Evolutionary conservation across 352 stramenopile genomes (phyloP), one percentile per base, ranked within the genome.

Genomic region (Phytophthora ramorum): DNA sequence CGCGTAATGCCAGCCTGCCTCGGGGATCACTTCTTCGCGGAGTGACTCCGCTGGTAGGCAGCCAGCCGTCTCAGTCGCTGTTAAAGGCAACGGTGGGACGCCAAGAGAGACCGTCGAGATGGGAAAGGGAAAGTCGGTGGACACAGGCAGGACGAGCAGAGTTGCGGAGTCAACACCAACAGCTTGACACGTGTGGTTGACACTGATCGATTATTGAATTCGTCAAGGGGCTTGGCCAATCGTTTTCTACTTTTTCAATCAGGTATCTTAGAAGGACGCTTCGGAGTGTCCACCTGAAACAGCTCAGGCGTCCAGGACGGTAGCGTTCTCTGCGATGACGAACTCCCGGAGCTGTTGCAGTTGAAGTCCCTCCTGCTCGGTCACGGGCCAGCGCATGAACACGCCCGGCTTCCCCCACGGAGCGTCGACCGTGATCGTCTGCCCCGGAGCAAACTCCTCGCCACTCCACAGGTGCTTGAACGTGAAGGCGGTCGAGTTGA

Each of bases 361-460:
- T 12, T 73, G 51, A 35, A 73, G 43, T 41, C 65, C 59, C 37
- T 73, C 59, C 14, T 66, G 37, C 24, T 73, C 66, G 13, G 52
- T 73, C 53, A 73, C 52, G 14, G 59, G 66, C 59, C 59, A 73
- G 34, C 66, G 59, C 59, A 73, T 54, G 47, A 73, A 73, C 43
- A 69, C 66, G 2, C 40, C 66, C 1, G 59, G 59, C n/a, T 66
- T 38, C 2, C 66, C 65, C 59, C 59, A 69, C 6, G 66, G 59
- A 12, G 66, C 40, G 34, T 69, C 47, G 1, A 69, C 65, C 24
- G 59, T 62, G 46, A 73, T 40, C 1, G 65, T 73, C 41, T 70
- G 59, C 4, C 52, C 53, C 1, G 66, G 17, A 20, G 47, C 47
- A 24, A 51, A 69, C 49, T 69, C 52, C 13, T 69, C 52, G 4